Percentiles rank a stretch among this genome's conserved stretches.
Conservation (phyloP, 345 rosid genomes). For the Linum tenue region DNA sequence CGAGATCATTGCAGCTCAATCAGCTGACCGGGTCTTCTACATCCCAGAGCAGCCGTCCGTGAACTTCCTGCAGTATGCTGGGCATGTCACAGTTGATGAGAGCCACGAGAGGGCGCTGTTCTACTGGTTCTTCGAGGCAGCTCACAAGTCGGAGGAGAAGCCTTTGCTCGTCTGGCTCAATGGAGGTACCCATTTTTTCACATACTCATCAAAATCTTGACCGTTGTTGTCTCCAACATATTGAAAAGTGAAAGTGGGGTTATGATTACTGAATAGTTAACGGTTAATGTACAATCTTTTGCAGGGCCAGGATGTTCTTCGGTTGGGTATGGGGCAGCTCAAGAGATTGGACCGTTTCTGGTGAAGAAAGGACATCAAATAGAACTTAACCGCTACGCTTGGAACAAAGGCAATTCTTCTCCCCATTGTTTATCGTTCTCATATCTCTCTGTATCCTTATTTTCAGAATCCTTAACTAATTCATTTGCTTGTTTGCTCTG, state of each 20-base stretch:
- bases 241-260: too few species aligned
- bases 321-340: constrained; percentile 1
- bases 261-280: not conserved
- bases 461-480: not conserved
- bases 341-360: constrained; percentile 1
- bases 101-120: constrained; percentile 39
- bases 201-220: not conserved
- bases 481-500: not conserved
- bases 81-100: constrained; percentile 34
- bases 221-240: not conserved
- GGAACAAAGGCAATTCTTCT: not conserved
- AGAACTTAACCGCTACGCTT: not conserved
- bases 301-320: constrained; percentile 4
- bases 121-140: constrained; percentile 71
- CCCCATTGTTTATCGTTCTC: not conserved
- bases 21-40: constrained; percentile 29
- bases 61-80: constrained; percentile 48
- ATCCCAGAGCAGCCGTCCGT: constrained; percentile 57
- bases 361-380: constrained; percentile 1
- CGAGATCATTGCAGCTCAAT: not conserved
- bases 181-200: constrained; percentile 36
- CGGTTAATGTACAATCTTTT: not conserved
- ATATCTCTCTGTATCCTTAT: not conserved
- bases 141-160: constrained; percentile 20
- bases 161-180: constrained; percentile 78